Base-by-base conservation (phyloP, 345 rosid genomes). In the Citrus inodora region DNA sequence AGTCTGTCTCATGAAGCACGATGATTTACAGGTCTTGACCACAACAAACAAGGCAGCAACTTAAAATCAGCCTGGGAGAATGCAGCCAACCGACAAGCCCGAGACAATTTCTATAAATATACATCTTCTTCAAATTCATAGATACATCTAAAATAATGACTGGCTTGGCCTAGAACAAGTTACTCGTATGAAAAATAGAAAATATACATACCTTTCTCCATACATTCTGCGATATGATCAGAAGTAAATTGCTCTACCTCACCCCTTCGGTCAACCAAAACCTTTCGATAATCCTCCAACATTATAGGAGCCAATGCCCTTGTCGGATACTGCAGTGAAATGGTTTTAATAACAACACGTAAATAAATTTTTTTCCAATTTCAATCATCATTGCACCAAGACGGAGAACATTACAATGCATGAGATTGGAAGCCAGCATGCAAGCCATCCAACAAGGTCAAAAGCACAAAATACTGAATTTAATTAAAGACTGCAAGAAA, bases 291-390 rank as follows among this genome's bases (percentile, higher is more conserved):
- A 73, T 96, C 98, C 89, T 96, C 95, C 87, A 94, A 84, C 98
- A 96, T 92, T 67, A 96, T 76, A 4, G 98, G 97, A 77, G 97
- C 87, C 88, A 96, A 85, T 30, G 98, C 99, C 84, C 92, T 96
- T 14, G 99, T 94, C 4, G 99, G 98, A 81, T 92, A 92, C 98
- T 93, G 79, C 69, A 80, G 78, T 71, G 80, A 25, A 70, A 76
- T 9, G 9, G 14, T 37, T 68, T 10, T 35, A 27, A 24, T 1
- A 3, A 72, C 74, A 65, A 78, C 30, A 28, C 1, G 0, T 75
- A 13, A n/a, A 73, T 35, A 0, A 46, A 16, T 24, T 17, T 7
- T 25, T 4, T 73, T 46, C 11, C 27, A 38, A 27, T 40, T 32
- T 46, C 61, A 79, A 40, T 62, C 61, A 60, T 42, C 32, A 63